Base-by-base conservation (phyloP, 805 yeast species). In the Yarrowia sp. region DNA sequence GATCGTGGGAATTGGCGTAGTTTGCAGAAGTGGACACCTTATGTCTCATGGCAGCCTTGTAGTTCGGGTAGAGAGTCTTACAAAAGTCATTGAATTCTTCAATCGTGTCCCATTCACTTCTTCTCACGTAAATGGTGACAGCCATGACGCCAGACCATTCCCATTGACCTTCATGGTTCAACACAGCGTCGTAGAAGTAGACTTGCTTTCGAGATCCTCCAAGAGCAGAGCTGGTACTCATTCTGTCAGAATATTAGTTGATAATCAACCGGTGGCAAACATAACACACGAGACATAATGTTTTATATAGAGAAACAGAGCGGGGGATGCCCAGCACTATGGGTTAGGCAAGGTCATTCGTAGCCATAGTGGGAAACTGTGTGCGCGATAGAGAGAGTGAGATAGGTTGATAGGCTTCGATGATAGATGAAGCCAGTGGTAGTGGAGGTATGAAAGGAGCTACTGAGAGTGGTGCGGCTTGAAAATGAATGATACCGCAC, bases 11-110 rank as follows among this genome's bases (percentile, higher is more conserved):
- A 8, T 15, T 11, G 22, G 63, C 48, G 11, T 56, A 56, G 48
- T 56, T 48, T 2, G 63, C 48, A 10, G 63, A 8, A 2, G 48
- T 56, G 4, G 63, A 56, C 22, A 56, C 63, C 48, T 56, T 56
- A 40, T 56, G 63, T 41, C 63, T 41, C 48, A 15, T 56, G 15
- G 26, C 63, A 8, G 41, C 48, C 7, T 56, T 56, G 46, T 41
- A 56, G 15, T 56, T 56, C 11, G 63, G 63, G 22, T 56, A 56
- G 1, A 56, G 40, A 2, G 40, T 26, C 26, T 41, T 56, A 40
- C 63, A 56, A 16, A 56, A 56, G 63, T 56, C 63, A 16, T 56
- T 41, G 38, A 56, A 56, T 26, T 56, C 40, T 36, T 56, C 63
- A 41, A 36, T 16, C 15, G 48, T 41, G 48, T 56, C 63, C 63